Conservation (phyloP, 2,329 filamentous ascomycete species). For the Penicillium italicum region DNA sequence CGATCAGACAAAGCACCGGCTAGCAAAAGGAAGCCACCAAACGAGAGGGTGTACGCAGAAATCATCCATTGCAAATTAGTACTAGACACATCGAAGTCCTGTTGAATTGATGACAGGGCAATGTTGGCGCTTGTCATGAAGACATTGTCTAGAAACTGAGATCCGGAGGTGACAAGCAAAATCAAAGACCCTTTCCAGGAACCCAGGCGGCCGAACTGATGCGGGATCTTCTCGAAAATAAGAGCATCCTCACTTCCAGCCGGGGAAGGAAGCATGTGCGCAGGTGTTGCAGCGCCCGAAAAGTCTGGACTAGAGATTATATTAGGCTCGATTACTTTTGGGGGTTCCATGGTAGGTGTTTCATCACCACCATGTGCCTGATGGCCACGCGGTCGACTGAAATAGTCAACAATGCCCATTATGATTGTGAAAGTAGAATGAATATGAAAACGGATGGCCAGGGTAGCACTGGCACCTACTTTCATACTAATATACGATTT, state of each 20-base stretch:
- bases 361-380: slow-evolving; percentile 5
- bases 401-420: slow-evolving; percentile 18
- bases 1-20: slow-evolving; percentile 37
- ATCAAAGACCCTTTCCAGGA: slow-evolving; percentile 42
- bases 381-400: slow-evolving; percentile 11
- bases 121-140: slow-evolving; percentile 46
- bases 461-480: neutral
- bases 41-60: slow-evolving; percentile 42
- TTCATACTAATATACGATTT: slow-evolving; percentile 1
- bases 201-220: slow-evolving; percentile 34
- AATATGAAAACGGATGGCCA: slow-evolving; percentile 1
- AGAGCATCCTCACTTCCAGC: slow-evolving; percentile 19
- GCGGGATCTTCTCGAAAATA: slow-evolving; percentile 20
- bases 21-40: slow-evolving; percentile 37
- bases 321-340: slow-evolving; percentile 18
- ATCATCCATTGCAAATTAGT: slow-evolving; percentile 43
- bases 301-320: slow-evolving; percentile 15
- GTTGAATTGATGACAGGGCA: slow-evolving; percentile 41
- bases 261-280: slow-evolving; percentile 16
- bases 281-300: slow-evolving; percentile 12
- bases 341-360: neutral
- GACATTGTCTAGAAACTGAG: slow-evolving; percentile 45
- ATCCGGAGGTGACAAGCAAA: slow-evolving; percentile 41
- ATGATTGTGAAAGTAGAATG: neutral
- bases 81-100: slow-evolving; percentile 35